A percentile compares a stretch with the other conserved stretches of the same genome.
Evolutionary conservation across 345 rosid species (phyloP).

Genomic region (Physaria fendleri): DNA sequence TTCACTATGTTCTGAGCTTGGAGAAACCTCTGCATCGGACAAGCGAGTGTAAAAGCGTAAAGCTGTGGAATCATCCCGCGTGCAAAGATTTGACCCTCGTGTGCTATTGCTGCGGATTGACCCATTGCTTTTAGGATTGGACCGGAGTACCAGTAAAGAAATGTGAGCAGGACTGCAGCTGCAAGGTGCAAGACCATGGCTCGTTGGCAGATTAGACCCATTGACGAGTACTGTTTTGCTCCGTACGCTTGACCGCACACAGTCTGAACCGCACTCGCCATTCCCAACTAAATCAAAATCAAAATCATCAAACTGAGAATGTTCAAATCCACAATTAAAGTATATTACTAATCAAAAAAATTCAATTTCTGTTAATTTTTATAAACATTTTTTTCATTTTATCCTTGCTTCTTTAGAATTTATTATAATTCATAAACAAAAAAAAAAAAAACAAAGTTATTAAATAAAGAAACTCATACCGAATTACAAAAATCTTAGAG

Average conservation of each 20-base stretch:
- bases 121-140: slow-evolving; percentile 51
- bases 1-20: slow-evolving; percentile 96
- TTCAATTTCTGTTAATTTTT: too few relatives aligned
- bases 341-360: too few relatives aligned
- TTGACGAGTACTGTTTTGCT: slow-evolving; percentile 55
- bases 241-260: slow-evolving; percentile 97
- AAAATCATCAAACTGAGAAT: too few relatives aligned
- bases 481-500: too few relatives aligned
- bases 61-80: slow-evolving; percentile 75
- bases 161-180: slow-evolving; percentile 63
- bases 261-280: slow-evolving; percentile 97
- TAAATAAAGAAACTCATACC: too few relatives aligned
- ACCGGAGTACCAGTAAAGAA: slow-evolving; percentile 69
- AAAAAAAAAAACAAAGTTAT: too few relatives aligned
- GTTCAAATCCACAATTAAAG: too few relatives aligned
- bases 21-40: slow-evolving; percentile 86
- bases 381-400: too few relatives aligned
- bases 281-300: slow-evolving; percentile 66
- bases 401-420: too few relatives aligned
- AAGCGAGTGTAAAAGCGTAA: slow-evolving; percentile 69
- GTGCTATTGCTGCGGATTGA: slow-evolving; percentile 53
- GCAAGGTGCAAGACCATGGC: slow-evolving; percentile 76
- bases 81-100: slow-evolving; percentile 62
- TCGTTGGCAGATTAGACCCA: slow-evolving; percentile 87
- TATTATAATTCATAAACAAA: too few relatives aligned